Conservation (phyloP, 2,329 filamentous ascomycete species). For the Teratosphaeriaceae sp. region DNA sequence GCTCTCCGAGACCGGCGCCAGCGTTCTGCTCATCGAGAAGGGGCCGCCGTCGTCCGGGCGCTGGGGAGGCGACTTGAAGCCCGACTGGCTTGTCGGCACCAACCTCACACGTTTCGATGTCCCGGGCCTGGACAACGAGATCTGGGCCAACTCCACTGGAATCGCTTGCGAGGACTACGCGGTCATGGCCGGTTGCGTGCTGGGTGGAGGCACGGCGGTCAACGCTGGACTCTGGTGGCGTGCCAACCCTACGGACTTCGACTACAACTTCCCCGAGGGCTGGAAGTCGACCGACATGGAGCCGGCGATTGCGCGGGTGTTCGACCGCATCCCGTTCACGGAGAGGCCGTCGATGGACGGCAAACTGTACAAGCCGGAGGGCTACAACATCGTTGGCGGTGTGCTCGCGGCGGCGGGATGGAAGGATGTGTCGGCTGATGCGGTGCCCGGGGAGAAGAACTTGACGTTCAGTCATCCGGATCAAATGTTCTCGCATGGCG, state of each 20-base stretch:
- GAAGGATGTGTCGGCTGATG: conserved; percentile 55
- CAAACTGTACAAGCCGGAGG: conserved; percentile 59
- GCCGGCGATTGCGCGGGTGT: conserved; percentile 54
- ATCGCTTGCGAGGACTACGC: conserved; percentile 64
- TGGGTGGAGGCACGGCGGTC: conserved; percentile 60
- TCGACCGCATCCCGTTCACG: conserved; percentile 64
- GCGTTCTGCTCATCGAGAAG: conserved; percentile 52
- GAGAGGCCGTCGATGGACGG: conserved; percentile 60
- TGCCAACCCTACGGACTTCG: conserved; percentile 59
- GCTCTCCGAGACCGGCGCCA: conserved; percentile 58
- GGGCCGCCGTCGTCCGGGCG: conserved; percentile 53
- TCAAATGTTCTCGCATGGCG: conserved; percentile 61
- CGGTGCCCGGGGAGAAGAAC: conserved; percentile 57
- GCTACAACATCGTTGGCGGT: conserved; percentile 55
- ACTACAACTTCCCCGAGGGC: conserved; percentile 63
- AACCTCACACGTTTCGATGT: conserved; percentile 65
- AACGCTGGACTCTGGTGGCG: conserved; percentile 66
- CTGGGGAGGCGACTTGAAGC: conserved; percentile 56
- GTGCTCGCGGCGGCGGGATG: conserved; percentile 57
- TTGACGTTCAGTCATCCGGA: conserved; percentile 56
- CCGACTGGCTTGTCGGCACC: conserved; percentile 55
- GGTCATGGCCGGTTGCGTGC: conserved; percentile 64
- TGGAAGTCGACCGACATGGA: conserved; percentile 62
- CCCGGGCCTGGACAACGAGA: conserved; percentile 64
- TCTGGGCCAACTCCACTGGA: conserved; percentile 57